Evolutionary conservation across 306 rosid species (phyloP), one percentile per base, ranked within the genome.

Genomic region (Gastrolobium bilobum): DNA sequence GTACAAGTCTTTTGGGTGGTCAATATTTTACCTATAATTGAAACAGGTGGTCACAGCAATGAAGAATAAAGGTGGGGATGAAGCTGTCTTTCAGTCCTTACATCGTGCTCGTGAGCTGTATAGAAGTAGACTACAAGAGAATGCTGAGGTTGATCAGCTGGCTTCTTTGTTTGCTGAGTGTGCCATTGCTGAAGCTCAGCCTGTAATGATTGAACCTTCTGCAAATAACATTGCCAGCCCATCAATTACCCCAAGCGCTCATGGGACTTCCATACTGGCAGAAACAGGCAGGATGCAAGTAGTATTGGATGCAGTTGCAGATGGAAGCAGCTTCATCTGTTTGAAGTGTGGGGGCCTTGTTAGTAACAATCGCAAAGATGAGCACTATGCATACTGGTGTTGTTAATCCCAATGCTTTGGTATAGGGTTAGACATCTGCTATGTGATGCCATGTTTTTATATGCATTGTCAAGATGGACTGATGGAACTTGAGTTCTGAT

Each of bases 341-440:
- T 89, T 96, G 80, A 90, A 88, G 58, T 96, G 98, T 76, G 99
- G 98, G n/a, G 99, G 98, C 40, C 98, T 93, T 51, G 99, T 96
- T 42, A 91, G 97, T 80, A 86, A 79, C 85, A 93, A 85, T 50
- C 97, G 99, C 68, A 90, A 83, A 85, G 99, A 96, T 0, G 96
- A 93, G 89, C 99, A 93, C 82, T 85, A 89, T 75, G 88, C 96
- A 37, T 86, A 89, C 75, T 93, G 99, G 99, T 96, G 99, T 71
- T 79, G 96, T 87, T 88, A 86, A 74, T 73, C 80, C 53, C 71
- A 75, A 44, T 59, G 78, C 82, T 52, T 37, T 7, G 39, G 35
- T 61, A 63, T 33, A 29, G 42, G 57, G 30, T 44, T n/a, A 65
- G 11, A 40, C 65, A 43, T 77, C 57, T 79, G 33, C 73, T 40